Base-by-base conservation (phyloP, 2,329 filamentous ascomycete genomes). In the Calonectria crousiana region DNA sequence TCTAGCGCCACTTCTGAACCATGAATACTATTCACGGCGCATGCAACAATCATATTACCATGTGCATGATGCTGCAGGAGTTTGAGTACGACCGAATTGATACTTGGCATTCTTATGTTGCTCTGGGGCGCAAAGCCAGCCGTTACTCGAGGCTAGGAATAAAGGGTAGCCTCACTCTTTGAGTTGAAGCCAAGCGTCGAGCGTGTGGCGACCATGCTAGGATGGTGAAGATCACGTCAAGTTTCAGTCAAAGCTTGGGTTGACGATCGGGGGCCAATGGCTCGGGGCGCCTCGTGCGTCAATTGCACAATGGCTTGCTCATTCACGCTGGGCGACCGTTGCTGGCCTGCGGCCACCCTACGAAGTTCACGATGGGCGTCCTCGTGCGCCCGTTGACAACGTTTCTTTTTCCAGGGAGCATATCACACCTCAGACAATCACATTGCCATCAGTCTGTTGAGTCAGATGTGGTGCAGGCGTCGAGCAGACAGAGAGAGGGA, bases 321-420 rank as follows among this genome's bases (percentile, higher is more conserved):
- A 69, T 73, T 69, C 71, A 73, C 71, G 71, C 67, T 60, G 44
- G 18, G n/a, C 53, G 60, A 52, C 47, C 34, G 58, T 72, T 36
- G 34, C 14, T 62, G 52, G 28, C 53, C 41, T 58, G 67, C 28
- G 41, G 41, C 41, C 2, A 38, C 41, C 52, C 18, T 65, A 23
- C 20, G 32, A 30, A 49, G 41, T 65, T 67, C 67, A 73, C 67
- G 32, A 69, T 56, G 58, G 23, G 23, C 49, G 51, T 32, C 41
- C 28, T 64, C 53, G 26, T 73, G 34, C 49, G 66, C 66, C 67
- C 60, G 44, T 51, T 26, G 38, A 38, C 9, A 47, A 18, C 41
- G 41, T 38, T 38, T 64, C n/a, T 49, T 65, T 68, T 58, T 65
- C n/a, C 16, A 51, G 58, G n/a, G 47, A 67, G 44, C 65, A 62